Evolutionary conservation across 1,139 yeast species (phyloP).

Genomic region (Meyerozyma athensensis): DNA sequence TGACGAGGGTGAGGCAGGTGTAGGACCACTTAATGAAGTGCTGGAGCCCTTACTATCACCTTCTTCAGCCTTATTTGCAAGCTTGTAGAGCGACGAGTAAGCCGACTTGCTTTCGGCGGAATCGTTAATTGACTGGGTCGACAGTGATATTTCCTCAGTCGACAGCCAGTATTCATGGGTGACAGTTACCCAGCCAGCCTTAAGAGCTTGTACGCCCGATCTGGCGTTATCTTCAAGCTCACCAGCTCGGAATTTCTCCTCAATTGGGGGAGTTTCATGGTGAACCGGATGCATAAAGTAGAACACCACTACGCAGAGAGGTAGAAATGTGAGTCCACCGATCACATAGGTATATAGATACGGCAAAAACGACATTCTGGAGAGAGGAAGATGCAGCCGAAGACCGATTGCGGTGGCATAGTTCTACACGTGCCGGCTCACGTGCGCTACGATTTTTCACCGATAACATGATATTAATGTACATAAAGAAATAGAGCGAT

Average conservation of each 20-base stretch:
- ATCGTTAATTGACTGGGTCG: slow-evolving; percentile 34
- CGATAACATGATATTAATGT: not conserved
- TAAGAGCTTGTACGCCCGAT: slow-evolving; percentile 61
- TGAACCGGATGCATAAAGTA: slow-evolving; percentile 30
- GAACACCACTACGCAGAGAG: slow-evolving; percentile 40
- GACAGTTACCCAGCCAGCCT: slow-evolving; percentile 78
- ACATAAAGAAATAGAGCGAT: slow-evolving; percentile 2
- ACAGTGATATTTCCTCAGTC: slow-evolving; percentile 29
- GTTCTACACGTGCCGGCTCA: not conserved
- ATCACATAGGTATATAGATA: slow-evolving; percentile 36
- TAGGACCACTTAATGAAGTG: slow-evolving; percentile 12
- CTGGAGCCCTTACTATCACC: slow-evolving; percentile 12
- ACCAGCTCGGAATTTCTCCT: slow-evolving; percentile 47
- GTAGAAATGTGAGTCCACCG: slow-evolving; percentile 81
- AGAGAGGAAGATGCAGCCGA: not conserved
- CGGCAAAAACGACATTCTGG: slow-evolving; percentile 8
- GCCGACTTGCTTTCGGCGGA: slow-evolving; percentile 48
- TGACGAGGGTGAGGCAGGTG: slow-evolving; percentile 6
- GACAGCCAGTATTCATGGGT: slow-evolving; percentile 68
- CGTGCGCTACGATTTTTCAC: not conserved
- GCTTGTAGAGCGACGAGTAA: slow-evolving; percentile 54
- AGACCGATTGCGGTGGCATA: not conserved
- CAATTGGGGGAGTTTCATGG: slow-evolving; percentile 13
- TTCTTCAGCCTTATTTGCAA: slow-evolving; percentile 37
- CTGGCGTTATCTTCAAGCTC: slow-evolving; percentile 54